A percentile compares a stretch with the other conserved stretches of the same genome.
Evolutionary conservation across 2,329 filamentous ascomycete genomes (phyloP).

Genomic region (Ascochyta koolunga): DNA sequence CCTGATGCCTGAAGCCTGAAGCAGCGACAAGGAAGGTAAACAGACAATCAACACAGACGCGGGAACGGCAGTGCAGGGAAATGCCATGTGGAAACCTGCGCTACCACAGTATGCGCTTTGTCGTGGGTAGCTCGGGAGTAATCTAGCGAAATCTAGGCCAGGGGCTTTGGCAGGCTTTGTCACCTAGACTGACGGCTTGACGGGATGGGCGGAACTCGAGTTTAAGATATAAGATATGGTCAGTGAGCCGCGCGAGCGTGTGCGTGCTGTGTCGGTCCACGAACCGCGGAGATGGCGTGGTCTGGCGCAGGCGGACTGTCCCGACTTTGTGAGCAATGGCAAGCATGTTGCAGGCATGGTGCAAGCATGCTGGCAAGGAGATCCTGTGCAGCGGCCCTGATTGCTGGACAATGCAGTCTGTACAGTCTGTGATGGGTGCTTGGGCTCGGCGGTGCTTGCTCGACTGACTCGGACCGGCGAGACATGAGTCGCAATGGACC

Average conservation of each 20-base stretch:
- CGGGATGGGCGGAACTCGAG: constrained; percentile 1
- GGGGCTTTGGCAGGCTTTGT: constrained; percentile 3
- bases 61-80: constrained; percentile 6
- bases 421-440: constrained; percentile 3
- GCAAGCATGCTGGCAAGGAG: constrained; percentile 16
- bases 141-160: constrained; percentile 10
- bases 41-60: not conserved
- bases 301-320: constrained; percentile 27
- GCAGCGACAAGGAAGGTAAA: not conserved
- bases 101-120: not conserved
- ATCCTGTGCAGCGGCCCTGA: constrained; percentile 17
- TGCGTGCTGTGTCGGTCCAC: constrained; percentile 22
- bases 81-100: constrained; percentile 9
- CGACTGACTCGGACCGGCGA: constrained; percentile 14
- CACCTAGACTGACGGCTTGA: not conserved
- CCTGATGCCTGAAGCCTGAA: no score
- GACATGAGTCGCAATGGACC: constrained; percentile 10
- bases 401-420: not conserved
- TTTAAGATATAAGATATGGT: constrained; percentile 28
- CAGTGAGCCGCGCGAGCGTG: constrained; percentile 24
- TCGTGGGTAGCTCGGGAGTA: not conserved
- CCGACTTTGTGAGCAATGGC: constrained; percentile 21
- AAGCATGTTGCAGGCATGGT: constrained; percentile 14
- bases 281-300: constrained; percentile 28
- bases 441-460: constrained; percentile 20